phyloP scores from a whole-genome alignment of 164 flowering plant genomes.

The Nymphaea thermarum region DNA sequence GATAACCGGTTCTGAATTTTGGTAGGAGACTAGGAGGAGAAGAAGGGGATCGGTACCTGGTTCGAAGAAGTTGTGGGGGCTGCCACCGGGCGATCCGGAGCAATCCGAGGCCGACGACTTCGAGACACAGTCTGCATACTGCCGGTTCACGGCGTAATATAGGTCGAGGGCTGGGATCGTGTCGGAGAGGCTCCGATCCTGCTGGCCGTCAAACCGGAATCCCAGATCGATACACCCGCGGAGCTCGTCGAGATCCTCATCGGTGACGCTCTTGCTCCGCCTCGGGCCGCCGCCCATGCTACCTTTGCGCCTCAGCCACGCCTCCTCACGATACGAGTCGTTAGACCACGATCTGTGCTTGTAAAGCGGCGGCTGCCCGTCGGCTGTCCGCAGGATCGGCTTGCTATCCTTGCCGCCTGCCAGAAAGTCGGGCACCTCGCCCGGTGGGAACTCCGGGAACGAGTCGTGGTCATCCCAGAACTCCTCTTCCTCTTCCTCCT shows the following conservation, averaged over 20 bases:
- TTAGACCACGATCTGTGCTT: slow-evolving; percentile 60
- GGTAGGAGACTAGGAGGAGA: not conserved
- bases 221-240: slow-evolving; percentile 76
- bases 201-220: slow-evolving; percentile 52
- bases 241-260: slow-evolving; percentile 76
- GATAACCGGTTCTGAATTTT: too few relatives aligned
- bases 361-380: slow-evolving; percentile 8
- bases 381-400: not conserved
- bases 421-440: not conserved
- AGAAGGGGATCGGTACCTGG: slow-evolving; percentile 21
- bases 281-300: slow-evolving; percentile 1
- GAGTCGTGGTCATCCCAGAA: not conserved
- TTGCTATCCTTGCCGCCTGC: not conserved
- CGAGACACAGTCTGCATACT: slow-evolving; percentile 29
- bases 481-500: not conserved
- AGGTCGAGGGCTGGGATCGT: slow-evolving; percentile 65
- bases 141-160: slow-evolving; percentile 54
- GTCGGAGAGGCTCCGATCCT: slow-evolving; percentile 37
- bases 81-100: slow-evolving; percentile 17
- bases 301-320: slow-evolving; percentile 43
- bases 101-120: slow-evolving; percentile 15
- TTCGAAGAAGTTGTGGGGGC: slow-evolving; percentile 29
- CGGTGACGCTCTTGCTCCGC: slow-evolving; percentile 54
- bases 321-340: slow-evolving; percentile 31
- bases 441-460: not conserved